Percentiles rank a stretch among this genome's conserved stretches.
These are phyloP conservation scores for Periglandula ipomoeae DNA, from an alignment of 2,329 filamentous ascomycete genomes.

Conservation along the genomic window DNA sequence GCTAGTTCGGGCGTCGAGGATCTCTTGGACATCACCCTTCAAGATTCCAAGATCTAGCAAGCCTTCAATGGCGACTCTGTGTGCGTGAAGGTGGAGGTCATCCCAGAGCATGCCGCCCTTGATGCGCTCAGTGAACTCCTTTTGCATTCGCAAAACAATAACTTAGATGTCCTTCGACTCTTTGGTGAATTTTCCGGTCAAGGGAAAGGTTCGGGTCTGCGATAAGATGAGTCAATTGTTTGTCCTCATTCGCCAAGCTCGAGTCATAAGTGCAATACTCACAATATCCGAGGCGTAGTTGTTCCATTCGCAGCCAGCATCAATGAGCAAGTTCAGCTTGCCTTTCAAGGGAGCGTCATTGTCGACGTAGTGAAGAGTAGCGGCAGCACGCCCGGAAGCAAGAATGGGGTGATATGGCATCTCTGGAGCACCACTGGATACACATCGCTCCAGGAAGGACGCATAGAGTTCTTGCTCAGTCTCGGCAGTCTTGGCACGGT, in stretches of 20 bases:
- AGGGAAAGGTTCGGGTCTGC: slow-evolving; percentile 78
- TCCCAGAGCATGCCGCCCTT: slow-evolving; percentile 72
- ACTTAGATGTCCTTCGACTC: slow-evolving; percentile 70
- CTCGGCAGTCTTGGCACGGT: slow-evolving; percentile 50
- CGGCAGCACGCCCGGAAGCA: slow-evolving; percentile 68
- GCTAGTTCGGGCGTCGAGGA: slow-evolving; percentile 70
- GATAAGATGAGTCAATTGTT: background rate
- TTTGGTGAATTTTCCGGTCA: slow-evolving; percentile 59
- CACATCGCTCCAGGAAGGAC: slow-evolving; percentile 66
- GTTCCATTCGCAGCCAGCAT: slow-evolving; percentile 70
- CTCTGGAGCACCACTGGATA: slow-evolving; percentile 65
- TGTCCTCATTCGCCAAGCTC: background rate
- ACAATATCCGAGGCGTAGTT: slow-evolving; percentile 64
- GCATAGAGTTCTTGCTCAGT: slow-evolving; percentile 82
- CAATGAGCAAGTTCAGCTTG: slow-evolving; percentile 73
- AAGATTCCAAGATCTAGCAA: slow-evolving; percentile 69
- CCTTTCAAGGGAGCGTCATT: slow-evolving; percentile 62
- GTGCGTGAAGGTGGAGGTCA: slow-evolving; percentile 69
- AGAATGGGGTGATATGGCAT: slow-evolving; percentile 86
- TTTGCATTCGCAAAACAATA: slow-evolving; percentile 81
- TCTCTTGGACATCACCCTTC: slow-evolving; percentile 56
- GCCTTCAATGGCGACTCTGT: slow-evolving; percentile 73
- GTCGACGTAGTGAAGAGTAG: slow-evolving; percentile 79
- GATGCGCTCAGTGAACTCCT: slow-evolving; percentile 62
- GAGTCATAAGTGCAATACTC: slow-evolving; percentile 13